Percentiles rank a stretch among this genome's conserved stretches.
Conservation (phyloP, 1,139 yeast genomes). For the Geotrichum restrictum region DNA sequence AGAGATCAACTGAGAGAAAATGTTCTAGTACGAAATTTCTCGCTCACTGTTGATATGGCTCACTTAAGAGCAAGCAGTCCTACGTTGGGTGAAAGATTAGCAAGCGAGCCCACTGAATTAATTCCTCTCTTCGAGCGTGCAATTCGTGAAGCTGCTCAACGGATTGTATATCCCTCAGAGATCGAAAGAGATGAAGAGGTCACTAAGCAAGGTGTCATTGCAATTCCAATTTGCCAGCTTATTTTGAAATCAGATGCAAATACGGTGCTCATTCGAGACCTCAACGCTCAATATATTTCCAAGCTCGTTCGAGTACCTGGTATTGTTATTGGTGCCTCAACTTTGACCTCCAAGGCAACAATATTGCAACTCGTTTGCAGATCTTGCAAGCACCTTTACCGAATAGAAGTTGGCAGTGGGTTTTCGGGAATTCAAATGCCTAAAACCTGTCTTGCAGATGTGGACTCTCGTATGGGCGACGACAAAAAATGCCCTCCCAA, state of each 20-base stretch:
- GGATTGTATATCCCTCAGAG: conserved; percentile 59
- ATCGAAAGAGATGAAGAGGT: conserved; percentile 25
- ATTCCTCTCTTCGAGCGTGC: conserved; percentile 87
- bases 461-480: conserved; percentile 49
- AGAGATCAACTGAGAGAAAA: conserved; percentile 90
- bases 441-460: conserved; percentile 53
- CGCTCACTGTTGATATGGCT: conserved; percentile 71
- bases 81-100: conserved; percentile 75
- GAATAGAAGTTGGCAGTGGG: conserved; percentile 62
- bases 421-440: conserved; percentile 82
- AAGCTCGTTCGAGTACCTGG: conserved; percentile 90
- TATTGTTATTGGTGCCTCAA: conserved; percentile 86
- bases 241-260: conserved; percentile 71
- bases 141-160: conserved; percentile 82
- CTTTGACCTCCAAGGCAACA: conserved; percentile 84
- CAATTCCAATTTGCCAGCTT: conserved; percentile 78
- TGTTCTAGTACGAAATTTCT: conserved; percentile 69
- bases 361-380: conserved; percentile 81
- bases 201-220: conserved; percentile 24
- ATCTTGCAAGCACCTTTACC: conserved; percentile 75
- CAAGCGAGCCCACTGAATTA: conserved; percentile 85
- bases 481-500: conserved; percentile 73
- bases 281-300: conserved; percentile 84
- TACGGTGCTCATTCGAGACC: conserved; percentile 68
- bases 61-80: conserved; percentile 86